Evolutionary conservation across 352 stramenopile species (phyloP).

Genomic region (Aphanomyces stellatus): DNA sequence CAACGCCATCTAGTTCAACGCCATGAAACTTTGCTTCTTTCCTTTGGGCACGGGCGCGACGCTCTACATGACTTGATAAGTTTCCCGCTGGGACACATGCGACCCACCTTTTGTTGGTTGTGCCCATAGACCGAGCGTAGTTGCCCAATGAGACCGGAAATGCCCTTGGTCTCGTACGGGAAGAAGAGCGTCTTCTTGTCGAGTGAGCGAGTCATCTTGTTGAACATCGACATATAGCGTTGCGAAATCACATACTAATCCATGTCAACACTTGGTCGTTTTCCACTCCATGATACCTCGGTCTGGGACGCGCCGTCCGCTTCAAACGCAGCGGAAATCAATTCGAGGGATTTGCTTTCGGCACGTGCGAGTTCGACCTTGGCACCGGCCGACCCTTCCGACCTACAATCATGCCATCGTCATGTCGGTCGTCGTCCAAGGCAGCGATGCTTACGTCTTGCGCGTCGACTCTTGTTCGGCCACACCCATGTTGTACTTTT

Average conservation of each 20-base stretch:
- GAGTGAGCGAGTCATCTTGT: slow-evolving; percentile 16
- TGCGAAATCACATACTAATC: slow-evolving; percentile 25
- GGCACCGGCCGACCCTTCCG: slow-evolving; percentile 24
- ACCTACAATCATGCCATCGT: not conserved
- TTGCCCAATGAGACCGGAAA: slow-evolving; percentile 21
- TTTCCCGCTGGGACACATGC: no score
- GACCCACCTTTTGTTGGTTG: slow-evolving; percentile 6
- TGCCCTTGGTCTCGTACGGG: slow-evolving; percentile 23
- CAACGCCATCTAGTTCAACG: not conserved
- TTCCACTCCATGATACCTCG: slow-evolving; percentile 16
- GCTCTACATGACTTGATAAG: no score
- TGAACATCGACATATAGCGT: slow-evolving; percentile 26
- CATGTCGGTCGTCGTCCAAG: not conserved
- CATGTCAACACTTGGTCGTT: slow-evolving; percentile 7
- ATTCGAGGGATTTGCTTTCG: slow-evolving; percentile 22
- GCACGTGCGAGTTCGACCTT: slow-evolving; percentile 29
- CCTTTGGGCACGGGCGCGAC: not conserved
- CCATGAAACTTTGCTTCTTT: not conserved
- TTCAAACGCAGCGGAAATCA: slow-evolving; percentile 22
- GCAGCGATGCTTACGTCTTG: slow-evolving; percentile 21
- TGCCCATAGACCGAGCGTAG: slow-evolving; percentile 22
- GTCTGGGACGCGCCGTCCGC: slow-evolving; percentile 23
- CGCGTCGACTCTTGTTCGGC: slow-evolving; percentile 31
- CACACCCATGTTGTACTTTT: slow-evolving; percentile 35
- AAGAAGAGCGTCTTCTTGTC: slow-evolving; percentile 25